Conservation (phyloP, 192 early-diverging fungal species). For the Coemansia aciculifera region DNA sequence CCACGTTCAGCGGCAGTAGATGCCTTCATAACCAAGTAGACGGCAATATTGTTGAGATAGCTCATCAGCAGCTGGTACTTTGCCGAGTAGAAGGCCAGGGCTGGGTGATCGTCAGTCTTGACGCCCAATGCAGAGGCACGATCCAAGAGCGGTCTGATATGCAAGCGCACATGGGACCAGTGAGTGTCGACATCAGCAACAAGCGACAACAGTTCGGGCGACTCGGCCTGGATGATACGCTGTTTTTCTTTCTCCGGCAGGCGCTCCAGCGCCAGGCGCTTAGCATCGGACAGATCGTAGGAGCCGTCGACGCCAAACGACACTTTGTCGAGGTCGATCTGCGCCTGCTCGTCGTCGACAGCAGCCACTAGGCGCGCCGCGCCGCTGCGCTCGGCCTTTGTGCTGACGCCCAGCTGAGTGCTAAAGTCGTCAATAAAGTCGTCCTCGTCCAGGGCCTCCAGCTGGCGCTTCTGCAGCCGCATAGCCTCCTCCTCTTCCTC, state of each 20-base stretch:
- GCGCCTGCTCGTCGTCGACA: slow-evolving; percentile 27
- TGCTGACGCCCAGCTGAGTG: slow-evolving; percentile 51
- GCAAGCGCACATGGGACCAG: slow-evolving; percentile 37
- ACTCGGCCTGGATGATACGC: slow-evolving; percentile 67
- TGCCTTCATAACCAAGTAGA: slow-evolving; percentile 75
- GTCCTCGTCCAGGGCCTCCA: slow-evolving; percentile 77
- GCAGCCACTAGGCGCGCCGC: slow-evolving; percentile 28
- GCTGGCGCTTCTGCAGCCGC: slow-evolving; percentile 76
- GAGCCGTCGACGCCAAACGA: slow-evolving; percentile 20
- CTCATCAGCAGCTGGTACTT: slow-evolving; percentile 61
- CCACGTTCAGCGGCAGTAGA: slow-evolving; percentile 55
- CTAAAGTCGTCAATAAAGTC: slow-evolving; percentile 82
- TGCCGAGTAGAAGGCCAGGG: slow-evolving; percentile 49
- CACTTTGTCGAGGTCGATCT: slow-evolving; percentile 26
- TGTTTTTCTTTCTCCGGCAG: slow-evolving; percentile 63
- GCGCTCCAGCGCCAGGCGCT: slow-evolving; percentile 46
- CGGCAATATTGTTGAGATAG: slow-evolving; percentile 88
- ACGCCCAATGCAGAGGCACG: slow-evolving; percentile 29
- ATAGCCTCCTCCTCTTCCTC: slow-evolving; percentile 90
- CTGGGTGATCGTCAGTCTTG: slow-evolving; percentile 42
- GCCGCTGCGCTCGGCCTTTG: slow-evolving; percentile 13
- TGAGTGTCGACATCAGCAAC: slow-evolving; percentile 54
- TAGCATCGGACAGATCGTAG: slow-evolving; percentile 38
- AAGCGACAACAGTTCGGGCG: slow-evolving; percentile 73
- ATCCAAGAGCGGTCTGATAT: slow-evolving; percentile 33